These are phyloP conservation scores for Bombardia bombarda DNA, from an alignment of 495 filamentous ascomycete genomes.

Conservation along the genomic window DNA sequence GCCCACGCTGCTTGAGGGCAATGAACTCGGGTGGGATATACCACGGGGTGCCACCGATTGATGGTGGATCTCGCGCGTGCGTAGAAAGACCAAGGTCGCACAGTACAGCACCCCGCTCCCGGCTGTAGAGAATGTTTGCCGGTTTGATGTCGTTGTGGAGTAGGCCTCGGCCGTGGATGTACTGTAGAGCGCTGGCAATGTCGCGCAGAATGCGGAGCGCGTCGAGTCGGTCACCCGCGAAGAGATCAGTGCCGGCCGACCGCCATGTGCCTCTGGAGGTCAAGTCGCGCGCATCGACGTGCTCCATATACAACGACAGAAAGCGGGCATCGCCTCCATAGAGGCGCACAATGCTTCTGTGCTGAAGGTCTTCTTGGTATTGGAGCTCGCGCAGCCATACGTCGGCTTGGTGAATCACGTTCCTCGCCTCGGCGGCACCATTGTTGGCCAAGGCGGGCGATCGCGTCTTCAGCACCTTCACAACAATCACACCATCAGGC, in stretches of 20 bases:
- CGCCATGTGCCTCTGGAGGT: slow-evolving; percentile 33
- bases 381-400: slow-evolving; percentile 42
- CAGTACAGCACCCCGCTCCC: slow-evolving; percentile 40
- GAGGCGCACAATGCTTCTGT: slow-evolving; percentile 39
- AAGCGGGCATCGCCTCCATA: slow-evolving; percentile 43
- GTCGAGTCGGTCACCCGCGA: slow-evolving; percentile 31
- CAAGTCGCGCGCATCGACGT: slow-evolving; percentile 40
- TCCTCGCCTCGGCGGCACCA: slow-evolving; percentile 30
- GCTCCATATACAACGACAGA: slow-evolving; percentile 44
- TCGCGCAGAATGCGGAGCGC: slow-evolving; percentile 38
- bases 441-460: slow-evolving; percentile 21
- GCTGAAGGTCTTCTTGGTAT: slow-evolving; percentile 37
- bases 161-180: slow-evolving; percentile 35
- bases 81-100: slow-evolving; percentile 43
- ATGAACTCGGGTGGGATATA: slow-evolving; percentile 46
- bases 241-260: slow-evolving; percentile 27
- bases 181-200: slow-evolving; percentile 35
- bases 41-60: slow-evolving; percentile 41
- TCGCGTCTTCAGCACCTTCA: slow-evolving; percentile 42
- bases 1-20: slow-evolving; percentile 34
- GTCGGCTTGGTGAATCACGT: slow-evolving; percentile 42
- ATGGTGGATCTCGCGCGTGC: slow-evolving; percentile 25
- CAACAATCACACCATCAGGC: slow-evolving; percentile 36
- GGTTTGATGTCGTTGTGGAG: slow-evolving; percentile 47
- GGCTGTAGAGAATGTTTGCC: slow-evolving; percentile 44